Evolutionary conservation across 2,329 filamentous ascomycete species (phyloP).

Genomic region (Metarhizium anisopliae): DNA sequence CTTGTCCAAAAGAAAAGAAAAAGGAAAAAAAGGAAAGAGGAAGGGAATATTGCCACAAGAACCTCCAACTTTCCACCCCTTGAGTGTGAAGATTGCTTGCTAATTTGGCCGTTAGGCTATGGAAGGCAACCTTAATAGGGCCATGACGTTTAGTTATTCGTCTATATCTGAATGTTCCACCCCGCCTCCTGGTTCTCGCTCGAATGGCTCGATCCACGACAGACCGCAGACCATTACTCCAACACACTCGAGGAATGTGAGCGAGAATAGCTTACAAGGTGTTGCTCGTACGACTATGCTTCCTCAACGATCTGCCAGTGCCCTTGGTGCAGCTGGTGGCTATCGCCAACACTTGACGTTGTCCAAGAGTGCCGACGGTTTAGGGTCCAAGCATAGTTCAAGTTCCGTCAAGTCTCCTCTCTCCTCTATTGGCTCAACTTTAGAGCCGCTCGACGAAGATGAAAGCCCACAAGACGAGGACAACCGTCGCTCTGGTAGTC

Average conservation of each 20-base stretch:
- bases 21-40: too few species aligned
- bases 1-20: neutral
- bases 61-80: too few species aligned
- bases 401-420: slow-evolving; percentile 26
- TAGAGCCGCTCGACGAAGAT: slow-evolving; percentile 48
- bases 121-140: slow-evolving; percentile 82
- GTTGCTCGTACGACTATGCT: slow-evolving; percentile 22
- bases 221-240: slow-evolving; percentile 10
- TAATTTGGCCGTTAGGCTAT: slow-evolving; percentile 54
- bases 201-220: slow-evolving; percentile 15
- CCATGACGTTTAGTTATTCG: slow-evolving; percentile 51
- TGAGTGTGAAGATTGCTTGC: neutral
- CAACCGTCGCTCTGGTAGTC: slow-evolving; percentile 20
- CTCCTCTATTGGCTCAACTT: slow-evolving; percentile 30
- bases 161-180: slow-evolving; percentile 40
- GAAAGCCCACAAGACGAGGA: slow-evolving; percentile 18
- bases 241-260: slow-evolving; percentile 22
- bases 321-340: slow-evolving; percentile 49
- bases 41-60: too few species aligned
- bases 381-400: slow-evolving; percentile 19
- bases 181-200: slow-evolving; percentile 34
- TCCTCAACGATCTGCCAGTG: slow-evolving; percentile 54
- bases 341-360: slow-evolving; percentile 41
- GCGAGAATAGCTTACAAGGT: slow-evolving; percentile 20
- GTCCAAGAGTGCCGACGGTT: slow-evolving; percentile 35